Conservation (phyloP, 768 basidiomycete species). For the Auricularia sp. region DNA sequence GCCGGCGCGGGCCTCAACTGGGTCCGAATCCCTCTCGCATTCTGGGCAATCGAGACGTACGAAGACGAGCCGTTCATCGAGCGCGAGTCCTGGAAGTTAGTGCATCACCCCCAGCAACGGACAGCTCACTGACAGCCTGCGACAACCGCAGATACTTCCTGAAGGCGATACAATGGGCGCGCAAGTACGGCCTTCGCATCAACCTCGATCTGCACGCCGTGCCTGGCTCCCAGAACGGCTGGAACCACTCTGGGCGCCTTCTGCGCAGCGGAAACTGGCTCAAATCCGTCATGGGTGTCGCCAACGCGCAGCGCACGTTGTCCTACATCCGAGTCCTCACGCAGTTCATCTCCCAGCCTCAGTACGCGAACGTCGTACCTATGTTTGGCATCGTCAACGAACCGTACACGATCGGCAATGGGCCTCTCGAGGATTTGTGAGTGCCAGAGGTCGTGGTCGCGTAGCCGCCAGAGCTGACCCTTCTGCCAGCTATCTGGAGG, state of each 20-base stretch:
- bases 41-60: slow-evolving; percentile 85
- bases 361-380: slow-evolving; percentile 72
- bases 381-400: slow-evolving; percentile 92
- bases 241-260: slow-evolving; percentile 2
- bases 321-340: slow-evolving; percentile 82
- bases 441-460: not conserved
- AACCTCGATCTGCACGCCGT: slow-evolving; percentile 59
- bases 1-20: slow-evolving; percentile 91
- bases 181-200: slow-evolving; percentile 93
- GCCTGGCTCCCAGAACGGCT: not conserved
- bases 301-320: slow-evolving; percentile 85
- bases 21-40: slow-evolving; percentile 82
- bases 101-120: not conserved
- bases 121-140: not conserved
- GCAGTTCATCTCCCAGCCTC: slow-evolving; percentile 86
- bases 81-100: slow-evolving; percentile 62
- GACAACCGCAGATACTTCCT: slow-evolving; percentile 52
- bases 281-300: slow-evolving; percentile 86
- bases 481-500: slow-evolving; percentile 59
- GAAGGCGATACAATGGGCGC: slow-evolving; percentile 87
- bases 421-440: not conserved
- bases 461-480: not conserved
- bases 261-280: slow-evolving; percentile 20
- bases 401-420: slow-evolving; percentile 31
- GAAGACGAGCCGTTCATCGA: slow-evolving; percentile 74